phyloP scores from a whole-genome alignment of 164 flowering plant species.

The Magnolia kwangsiensis region DNA sequence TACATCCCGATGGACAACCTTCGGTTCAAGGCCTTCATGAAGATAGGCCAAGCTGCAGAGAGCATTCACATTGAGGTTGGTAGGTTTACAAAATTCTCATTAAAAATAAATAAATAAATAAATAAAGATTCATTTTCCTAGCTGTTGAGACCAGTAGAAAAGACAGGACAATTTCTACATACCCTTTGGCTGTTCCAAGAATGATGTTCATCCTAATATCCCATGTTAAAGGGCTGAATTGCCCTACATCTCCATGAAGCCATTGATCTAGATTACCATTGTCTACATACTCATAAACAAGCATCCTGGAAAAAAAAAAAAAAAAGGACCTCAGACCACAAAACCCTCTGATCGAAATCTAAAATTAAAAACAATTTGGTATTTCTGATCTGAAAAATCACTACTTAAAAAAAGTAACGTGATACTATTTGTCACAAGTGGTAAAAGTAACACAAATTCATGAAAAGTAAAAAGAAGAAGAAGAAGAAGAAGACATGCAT shows the following conservation, averaged over 20 bases:
- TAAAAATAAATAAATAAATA: neutral
- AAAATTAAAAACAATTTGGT: neutral
- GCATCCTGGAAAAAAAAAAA: slow-evolving; percentile 58
- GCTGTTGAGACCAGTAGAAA: neutral
- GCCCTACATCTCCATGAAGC: slow-evolving; percentile 96
- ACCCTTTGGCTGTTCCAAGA: slow-evolving; percentile 95
- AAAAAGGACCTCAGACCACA: neutral
- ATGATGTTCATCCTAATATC: slow-evolving; percentile 83
- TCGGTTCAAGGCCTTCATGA: slow-evolving; percentile 97
- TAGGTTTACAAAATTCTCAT: neutral
- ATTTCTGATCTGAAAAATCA: neutral
- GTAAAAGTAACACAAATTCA: neutral
- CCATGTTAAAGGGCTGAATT: slow-evolving; percentile 92
- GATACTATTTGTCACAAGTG: neutral
- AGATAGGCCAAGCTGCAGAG: slow-evolving; percentile 82
- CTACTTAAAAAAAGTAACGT: neutral
- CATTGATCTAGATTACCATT: slow-evolving; percentile 95
- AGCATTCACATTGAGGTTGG: neutral
- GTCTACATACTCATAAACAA: slow-evolving; percentile 91
- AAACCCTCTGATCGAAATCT: neutral
- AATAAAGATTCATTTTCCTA: neutral
- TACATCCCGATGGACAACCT: slow-evolving; percentile 93
- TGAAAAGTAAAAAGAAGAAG: neutral
- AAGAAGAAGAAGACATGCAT: neutral
- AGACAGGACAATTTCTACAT: slow-evolving; percentile 5